phyloP scores from a whole-genome alignment of 768 basidiomycete genomes.

The Kwoniella mangroviensis region DNA sequence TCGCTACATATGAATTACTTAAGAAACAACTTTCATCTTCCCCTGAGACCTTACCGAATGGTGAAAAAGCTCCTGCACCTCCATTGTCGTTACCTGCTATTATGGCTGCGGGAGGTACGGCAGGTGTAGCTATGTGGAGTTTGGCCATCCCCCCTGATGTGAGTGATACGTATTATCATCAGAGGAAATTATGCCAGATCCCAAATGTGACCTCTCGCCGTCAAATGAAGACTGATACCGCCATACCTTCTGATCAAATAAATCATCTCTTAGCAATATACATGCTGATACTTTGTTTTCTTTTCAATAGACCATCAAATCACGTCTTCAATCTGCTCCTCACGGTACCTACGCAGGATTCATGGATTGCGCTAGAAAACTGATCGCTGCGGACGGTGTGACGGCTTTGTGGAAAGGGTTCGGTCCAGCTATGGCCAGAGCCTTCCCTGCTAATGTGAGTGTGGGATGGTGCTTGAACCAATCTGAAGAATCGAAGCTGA shows the following conservation, averaged over 20 bases:
- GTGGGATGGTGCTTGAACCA: conserved; percentile 38
- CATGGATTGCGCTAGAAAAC: conserved; percentile 88
- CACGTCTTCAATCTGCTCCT: conserved; percentile 93
- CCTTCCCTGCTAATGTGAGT: conserved; percentile 97
- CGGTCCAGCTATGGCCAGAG: conserved; percentile 91
- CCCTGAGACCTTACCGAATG: conserved; percentile 30
- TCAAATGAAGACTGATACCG: background rate
- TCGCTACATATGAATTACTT: conserved; percentile 92
- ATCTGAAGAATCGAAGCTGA: too few species aligned
- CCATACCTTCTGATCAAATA: background rate
- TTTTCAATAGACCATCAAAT: conserved; percentile 80
- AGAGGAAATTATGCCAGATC: background rate
- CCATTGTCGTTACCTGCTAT: conserved; percentile 82
- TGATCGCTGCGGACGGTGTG: conserved; percentile 85
- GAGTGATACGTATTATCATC: conserved; percentile 49
- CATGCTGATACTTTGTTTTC: background rate
- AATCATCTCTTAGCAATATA: background rate
- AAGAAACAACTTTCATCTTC: conserved; percentile 74
- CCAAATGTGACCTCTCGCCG: too few species aligned
- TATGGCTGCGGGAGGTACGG: conserved; percentile 88
- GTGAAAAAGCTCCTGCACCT: conserved; percentile 66
- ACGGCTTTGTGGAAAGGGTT: conserved; percentile 93
- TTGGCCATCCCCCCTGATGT: conserved; percentile 97
- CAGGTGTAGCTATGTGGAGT: conserved; percentile 98
- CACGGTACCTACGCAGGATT: conserved; percentile 95